Evolutionary conservation across 768 basidiomycete species (phyloP).

Genomic region (Leucosporidium yakuticum): DNA sequence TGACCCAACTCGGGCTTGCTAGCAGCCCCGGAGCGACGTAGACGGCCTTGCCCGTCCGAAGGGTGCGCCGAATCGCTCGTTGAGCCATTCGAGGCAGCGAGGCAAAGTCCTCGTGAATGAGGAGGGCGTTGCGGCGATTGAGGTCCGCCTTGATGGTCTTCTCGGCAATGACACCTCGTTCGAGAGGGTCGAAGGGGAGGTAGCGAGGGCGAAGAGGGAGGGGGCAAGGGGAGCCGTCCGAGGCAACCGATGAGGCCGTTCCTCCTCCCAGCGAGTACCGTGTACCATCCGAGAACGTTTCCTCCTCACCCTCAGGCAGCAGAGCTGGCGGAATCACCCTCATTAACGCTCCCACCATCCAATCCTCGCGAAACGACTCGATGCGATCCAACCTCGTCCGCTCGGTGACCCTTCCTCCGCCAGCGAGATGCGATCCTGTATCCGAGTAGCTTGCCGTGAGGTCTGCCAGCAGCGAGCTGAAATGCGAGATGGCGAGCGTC

Average conservation of each 20-base stretch:
- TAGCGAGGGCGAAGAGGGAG: neutral
- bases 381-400: slow-evolving; percentile 9
- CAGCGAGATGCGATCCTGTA: neutral
- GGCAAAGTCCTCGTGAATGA: slow-evolving; percentile 13
- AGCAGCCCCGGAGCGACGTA: slow-evolving; percentile 13
- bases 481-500: slow-evolving; percentile 11
- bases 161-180: slow-evolving; percentile 23
- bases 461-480: slow-evolving; percentile 15
- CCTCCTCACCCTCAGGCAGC: neutral
- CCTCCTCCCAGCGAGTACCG: slow-evolving; percentile 6
- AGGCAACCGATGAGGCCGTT: neutral
- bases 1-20: slow-evolving; percentile 11
- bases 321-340: slow-evolving; percentile 1
- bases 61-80: slow-evolving; percentile 43
- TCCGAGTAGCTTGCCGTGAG: slow-evolving; percentile 8
- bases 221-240: neutral
- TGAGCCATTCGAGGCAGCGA: slow-evolving; percentile 8
- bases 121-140: neutral
- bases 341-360: slow-evolving; percentile 7
- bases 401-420: neutral
- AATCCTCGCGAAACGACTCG: slow-evolving; percentile 18
- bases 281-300: slow-evolving; percentile 12
- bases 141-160: slow-evolving; percentile 17
- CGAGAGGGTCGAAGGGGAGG: slow-evolving; percentile 7
- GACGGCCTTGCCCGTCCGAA: slow-evolving; percentile 1